Base-by-base conservation (phyloP, 1,284 basidiomycete genomes). In the Athelia psychrophila region DNA sequence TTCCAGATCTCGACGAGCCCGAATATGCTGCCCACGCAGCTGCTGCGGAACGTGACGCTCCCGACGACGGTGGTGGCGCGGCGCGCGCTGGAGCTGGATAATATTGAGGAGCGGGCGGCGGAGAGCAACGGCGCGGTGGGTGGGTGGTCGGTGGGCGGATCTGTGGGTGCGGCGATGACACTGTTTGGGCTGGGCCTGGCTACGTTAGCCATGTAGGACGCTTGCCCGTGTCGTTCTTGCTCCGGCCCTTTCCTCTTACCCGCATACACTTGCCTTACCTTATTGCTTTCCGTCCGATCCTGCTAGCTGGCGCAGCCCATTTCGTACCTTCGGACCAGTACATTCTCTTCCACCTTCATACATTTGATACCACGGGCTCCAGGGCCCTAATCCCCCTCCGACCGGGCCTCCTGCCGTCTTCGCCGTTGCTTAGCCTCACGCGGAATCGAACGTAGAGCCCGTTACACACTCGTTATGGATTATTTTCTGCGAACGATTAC, bases 21-120 rank as follows among this genome's bases (percentile, higher is more conserved):
- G 22, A 82, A 78, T 64, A 88, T 90, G 85, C 71, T 86, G 18
- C 86, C 87, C 16, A 83, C 79, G 18, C 66, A 65, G 54, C 40
- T 62, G 44, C 70, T 86, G 51, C 69, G 79, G 54, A 84, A 84
- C 61, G 64, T 72, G 13, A 67, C 71, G 15, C 3, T 47, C 2
- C 15, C 66, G 3, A n/a, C 48, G 18, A 40, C 59, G 20, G 24
- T 59, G 25, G 22, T 13, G 35, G 9, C 5, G 16, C 9, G 44
- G 8, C 44, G 22, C 13, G 42, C 42, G 42, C 20, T 44, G 15
- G 13, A 12, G 13, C 12, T 22, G 15, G 12, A 44, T 22, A 15
- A 16, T 22, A n/a, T n/a, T n/a, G n/a, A n/a, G 27, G 13, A 30
- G 13, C 27, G 27, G 13, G 5, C 27, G 13, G 27, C 13, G 27